Percentiles rank a stretch among this genome's conserved stretches.
phyloP scores from a whole-genome alignment of 2,329 filamentous ascomycete species.

The Xylariaceae sp. region DNA sequence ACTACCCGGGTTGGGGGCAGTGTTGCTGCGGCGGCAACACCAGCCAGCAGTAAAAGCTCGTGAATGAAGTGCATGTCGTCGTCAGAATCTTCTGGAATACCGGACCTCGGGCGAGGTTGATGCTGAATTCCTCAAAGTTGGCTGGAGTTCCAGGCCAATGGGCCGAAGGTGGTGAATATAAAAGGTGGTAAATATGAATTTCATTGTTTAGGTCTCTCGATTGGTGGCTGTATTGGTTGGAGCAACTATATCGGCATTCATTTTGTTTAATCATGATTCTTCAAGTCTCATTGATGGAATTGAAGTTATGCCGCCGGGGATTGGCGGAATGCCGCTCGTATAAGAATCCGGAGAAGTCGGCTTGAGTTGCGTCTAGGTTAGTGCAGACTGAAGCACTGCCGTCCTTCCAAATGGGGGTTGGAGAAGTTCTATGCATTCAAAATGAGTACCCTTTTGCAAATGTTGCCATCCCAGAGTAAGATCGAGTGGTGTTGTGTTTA shows the following conservation, averaged over 20 bases:
- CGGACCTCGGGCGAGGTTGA: background rate
- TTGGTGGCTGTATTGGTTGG: no score
- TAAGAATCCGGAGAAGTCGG: constrained; percentile 5
- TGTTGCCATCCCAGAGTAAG: background rate
- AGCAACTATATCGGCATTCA: no score
- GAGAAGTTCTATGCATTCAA: no score
- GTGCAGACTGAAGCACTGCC: background rate
- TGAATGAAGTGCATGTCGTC: constrained; percentile 7
- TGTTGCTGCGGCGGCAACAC: background rate
- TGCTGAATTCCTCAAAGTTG: background rate
- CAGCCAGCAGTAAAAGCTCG: background rate
- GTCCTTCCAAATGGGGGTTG: no score
- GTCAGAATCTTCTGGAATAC: background rate
- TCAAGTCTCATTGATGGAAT: constrained; percentile 16
- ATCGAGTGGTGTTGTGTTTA: background rate
- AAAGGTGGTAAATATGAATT: background rate
- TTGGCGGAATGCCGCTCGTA: constrained; percentile 1
- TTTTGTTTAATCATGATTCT: no score
- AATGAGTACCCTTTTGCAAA: no score
- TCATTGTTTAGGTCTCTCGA: no score
- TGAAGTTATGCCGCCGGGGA: constrained; percentile 10
- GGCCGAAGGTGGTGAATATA: background rate
- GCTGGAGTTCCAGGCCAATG: background rate
- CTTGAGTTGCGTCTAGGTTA: background rate
- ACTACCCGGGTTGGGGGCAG: constrained; percentile 5